Evolutionary conservation across 148 eudicot genomes (phyloP).

Genomic region (Persicaria maculosa): DNA sequence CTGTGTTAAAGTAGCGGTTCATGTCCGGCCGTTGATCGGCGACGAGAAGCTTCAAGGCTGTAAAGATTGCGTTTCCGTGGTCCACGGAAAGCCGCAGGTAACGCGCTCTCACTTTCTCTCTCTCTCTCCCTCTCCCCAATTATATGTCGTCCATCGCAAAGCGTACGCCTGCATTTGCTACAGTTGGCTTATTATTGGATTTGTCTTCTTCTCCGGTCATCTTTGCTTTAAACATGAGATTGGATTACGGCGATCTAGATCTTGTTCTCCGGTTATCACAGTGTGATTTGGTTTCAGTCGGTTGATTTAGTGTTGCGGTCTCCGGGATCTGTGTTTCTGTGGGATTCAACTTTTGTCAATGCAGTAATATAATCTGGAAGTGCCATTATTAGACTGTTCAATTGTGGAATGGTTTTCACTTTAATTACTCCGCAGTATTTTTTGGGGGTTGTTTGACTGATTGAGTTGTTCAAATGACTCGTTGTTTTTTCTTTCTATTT

Average conservation of each 20-base stretch:
- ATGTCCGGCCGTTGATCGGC: constrained; percentile 80
- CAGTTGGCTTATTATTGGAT: not conserved
- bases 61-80: constrained; percentile 78
- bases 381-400: not conserved
- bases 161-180: not conserved
- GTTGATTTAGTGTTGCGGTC: not conserved
- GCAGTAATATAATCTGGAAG: not conserved
- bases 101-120: not conserved
- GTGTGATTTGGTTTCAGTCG: not conserved
- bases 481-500: not conserved
- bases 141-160: not conserved
- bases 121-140: not conserved
- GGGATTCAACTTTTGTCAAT: not conserved
- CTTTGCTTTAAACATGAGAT: not conserved
- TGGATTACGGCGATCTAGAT: constrained; percentile 13
- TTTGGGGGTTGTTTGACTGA: not conserved
- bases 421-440: not conserved
- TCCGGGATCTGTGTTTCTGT: not conserved
- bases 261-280: not conserved
- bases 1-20: constrained; percentile 89
- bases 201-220: not conserved
- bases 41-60: constrained; percentile 92
- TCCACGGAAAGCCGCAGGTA: constrained; percentile 85
- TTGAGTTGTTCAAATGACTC: not conserved
- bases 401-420: not conserved